Base-by-base conservation (phyloP, 2,329 filamentous ascomycete genomes). In the Cladosporium sp. region DNA sequence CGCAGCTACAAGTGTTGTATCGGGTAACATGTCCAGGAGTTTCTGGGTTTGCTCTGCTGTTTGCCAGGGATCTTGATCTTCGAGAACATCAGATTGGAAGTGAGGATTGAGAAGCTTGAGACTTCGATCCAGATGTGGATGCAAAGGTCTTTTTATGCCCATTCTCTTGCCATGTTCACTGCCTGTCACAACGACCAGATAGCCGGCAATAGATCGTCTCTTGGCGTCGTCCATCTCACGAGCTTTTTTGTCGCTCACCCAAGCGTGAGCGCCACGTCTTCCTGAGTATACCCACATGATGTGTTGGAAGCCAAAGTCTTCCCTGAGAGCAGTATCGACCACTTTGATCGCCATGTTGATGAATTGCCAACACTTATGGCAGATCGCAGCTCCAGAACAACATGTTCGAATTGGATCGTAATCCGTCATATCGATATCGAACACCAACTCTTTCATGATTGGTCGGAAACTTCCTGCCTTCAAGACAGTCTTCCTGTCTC, bases 261-360 rank as follows among this genome's bases (percentile, higher is more conserved):
- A 99, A 5, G 94, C 94, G 85, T 99, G 94, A 30, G 90, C 92
- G 78, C 94, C 94, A 82, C 94, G 86, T 74, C 94, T 88, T 66
- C 94, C 94, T 0, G 94, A 99, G 75, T 99, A 99, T 6, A 99
- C 92, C 94, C 94, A 99, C 74, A 99, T 82, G 69, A 99, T 93
- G 75, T 99, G 93, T 71, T 89, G 87, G 76, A 97, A 99, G 47
- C 92, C 94, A 76, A 99, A 97, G 74, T 99, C 94, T 19, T 97
- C 91, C 55, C 92, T 83, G 66, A 99, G 75, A 0, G 92, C 92
- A 12, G 84, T 82, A 72, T 97, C 93, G 12, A 97, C 82, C 15
- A 97, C 91, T 72, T 95, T 94, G 72, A 99, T 93, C 7, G 94
- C 90, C 92, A 99, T 97, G 22, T 90, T 96, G 67, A 96, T 95